Evolutionary conservation across 1,284 basidiomycete species (phyloP).

Genomic region (Takashimella koratensis): DNA sequence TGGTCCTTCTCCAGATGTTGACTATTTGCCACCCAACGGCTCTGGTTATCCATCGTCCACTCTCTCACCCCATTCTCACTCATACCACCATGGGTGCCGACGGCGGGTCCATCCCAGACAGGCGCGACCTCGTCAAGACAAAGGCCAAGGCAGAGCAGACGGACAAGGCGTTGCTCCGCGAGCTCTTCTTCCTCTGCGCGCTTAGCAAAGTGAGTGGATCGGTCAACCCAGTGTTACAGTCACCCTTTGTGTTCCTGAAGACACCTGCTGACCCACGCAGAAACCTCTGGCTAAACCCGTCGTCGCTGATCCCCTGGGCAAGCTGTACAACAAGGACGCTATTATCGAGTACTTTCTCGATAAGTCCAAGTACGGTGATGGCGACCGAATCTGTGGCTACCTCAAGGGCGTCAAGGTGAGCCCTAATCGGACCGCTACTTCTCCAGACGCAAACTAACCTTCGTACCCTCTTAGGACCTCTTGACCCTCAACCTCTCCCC

Average conservation of each 20-base stretch:
- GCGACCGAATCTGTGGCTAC: conserved; percentile 79
- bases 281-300: conserved; percentile 76
- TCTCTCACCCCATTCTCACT: too few relatives aligned
- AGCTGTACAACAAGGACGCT: conserved; percentile 90
- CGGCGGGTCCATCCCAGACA: conserved; percentile 49
- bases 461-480: conserved; percentile 77
- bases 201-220: conserved; percentile 72
- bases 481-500: conserved; percentile 72
- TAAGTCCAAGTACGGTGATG: conserved; percentile 69
- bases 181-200: conserved; percentile 87
- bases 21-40: conserved; percentile 12
- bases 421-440: conserved; percentile 2
- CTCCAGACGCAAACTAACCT: too few relatives aligned
- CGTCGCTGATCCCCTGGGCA: conserved; percentile 82
- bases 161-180: conserved; percentile 75
- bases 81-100: conserved; percentile 43
- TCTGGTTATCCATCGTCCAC: too few relatives aligned
- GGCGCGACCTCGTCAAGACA: conserved; percentile 48
- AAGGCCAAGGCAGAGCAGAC: conserved; percentile 58
- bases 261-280: conserved; percentile 54
- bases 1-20: neutral
- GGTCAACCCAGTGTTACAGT: neutral
- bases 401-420: conserved; percentile 79
- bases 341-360: conserved; percentile 82
- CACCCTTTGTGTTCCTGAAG: neutral